Evolutionary conservation across 1,284 basidiomycete species (phyloP), one percentile per base, ranked within the genome.

Genomic region (Tausonia pullulans): DNA sequence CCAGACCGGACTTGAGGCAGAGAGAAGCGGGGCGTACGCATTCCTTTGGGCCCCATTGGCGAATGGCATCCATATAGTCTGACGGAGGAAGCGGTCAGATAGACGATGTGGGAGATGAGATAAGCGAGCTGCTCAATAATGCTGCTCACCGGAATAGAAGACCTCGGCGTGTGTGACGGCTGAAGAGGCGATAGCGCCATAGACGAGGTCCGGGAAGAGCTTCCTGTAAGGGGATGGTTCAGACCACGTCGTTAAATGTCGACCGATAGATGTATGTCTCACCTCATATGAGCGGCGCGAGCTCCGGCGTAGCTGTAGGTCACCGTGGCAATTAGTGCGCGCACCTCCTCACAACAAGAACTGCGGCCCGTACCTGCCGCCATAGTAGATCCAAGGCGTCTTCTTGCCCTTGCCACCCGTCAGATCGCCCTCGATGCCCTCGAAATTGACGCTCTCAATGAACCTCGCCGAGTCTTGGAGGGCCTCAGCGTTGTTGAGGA

Each of bases 331-430:
- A 27, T 27, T 27, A 27, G 27, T 2, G 27, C 27, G 27, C 27
- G 27, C 27, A 27, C 27, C 27, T 27, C 27, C 27, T 27, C 27
- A 27, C 27, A 51, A 4, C 41, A 7, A 11, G 11, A 46, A 6
- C 39, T 5, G 3, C n/a, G 4, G 9, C 10, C 46, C 58, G 40
- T n/a, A 76, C 14, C 71, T 75, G 2, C 79, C 90, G 43, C 95
- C 94, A 71, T 96, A 96, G 75, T 95, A 95, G 68, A 98, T 90
- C 88, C 93, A 95, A 1, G 90, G 88, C 0, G 87, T 86, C 16
- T 71, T 68, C 7, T 73, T 72, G 45, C 75, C 79, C 63, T 60
- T 74, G 3, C 82, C 83, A 4, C 85, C 82, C 3, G 85, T 85
- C 64, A 90, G 71, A 68, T 87, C 81, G 66, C 87, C 83, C 4